These are phyloP conservation scores for Xylariaceae sp. DNA, from an alignment of 2,329 filamentous ascomycete genomes.

Conservation along the genomic window DNA sequence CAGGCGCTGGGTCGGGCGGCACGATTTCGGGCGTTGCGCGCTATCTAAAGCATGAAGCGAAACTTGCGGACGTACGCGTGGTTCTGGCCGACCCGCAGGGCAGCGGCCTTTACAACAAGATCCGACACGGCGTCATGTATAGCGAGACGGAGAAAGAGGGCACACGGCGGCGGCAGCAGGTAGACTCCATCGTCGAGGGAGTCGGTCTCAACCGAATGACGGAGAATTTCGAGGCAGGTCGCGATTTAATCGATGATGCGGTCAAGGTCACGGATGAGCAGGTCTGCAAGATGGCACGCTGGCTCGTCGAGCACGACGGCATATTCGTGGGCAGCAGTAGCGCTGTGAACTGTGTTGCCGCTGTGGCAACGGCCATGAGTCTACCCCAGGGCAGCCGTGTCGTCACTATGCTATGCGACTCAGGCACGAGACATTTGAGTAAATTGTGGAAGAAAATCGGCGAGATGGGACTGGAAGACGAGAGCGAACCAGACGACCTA, in stretches of 20 bases:
- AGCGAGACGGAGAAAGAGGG: constrained; percentile 83
- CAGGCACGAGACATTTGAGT: constrained; percentile 74
- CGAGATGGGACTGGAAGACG: constrained; percentile 60
- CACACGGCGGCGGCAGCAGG: constrained; percentile 80
- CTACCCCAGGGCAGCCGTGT: constrained; percentile 59
- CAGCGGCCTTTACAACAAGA: constrained; percentile 85
- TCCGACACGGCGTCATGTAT: constrained; percentile 95
- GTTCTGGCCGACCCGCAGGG: constrained; percentile 92
- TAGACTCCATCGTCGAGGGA: constrained; percentile 93
- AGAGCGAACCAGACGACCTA: constrained; percentile 44
- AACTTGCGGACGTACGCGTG: constrained; percentile 47
- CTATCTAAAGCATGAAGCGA: constrained; percentile 66
- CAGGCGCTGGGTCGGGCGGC: constrained; percentile 89
- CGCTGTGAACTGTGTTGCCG: constrained; percentile 90
- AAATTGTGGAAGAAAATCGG: constrained; percentile 78
- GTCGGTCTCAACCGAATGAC: constrained; percentile 96
- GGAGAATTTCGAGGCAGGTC: constrained; percentile 81
- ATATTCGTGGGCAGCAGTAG: constrained; percentile 93
- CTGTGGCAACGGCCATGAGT: constrained; percentile 60
- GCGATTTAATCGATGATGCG: constrained; percentile 83
- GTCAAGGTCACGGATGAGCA: constrained; percentile 83
- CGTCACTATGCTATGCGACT: constrained; percentile 81
- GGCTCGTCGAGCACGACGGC: constrained; percentile 92
- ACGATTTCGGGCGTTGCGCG: constrained; percentile 84
- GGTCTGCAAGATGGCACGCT: constrained; percentile 88